These are phyloP conservation scores for Fraxinus sp. DNA, from an alignment of 305 asterid genomes.

Conservation along the genomic window DNA sequence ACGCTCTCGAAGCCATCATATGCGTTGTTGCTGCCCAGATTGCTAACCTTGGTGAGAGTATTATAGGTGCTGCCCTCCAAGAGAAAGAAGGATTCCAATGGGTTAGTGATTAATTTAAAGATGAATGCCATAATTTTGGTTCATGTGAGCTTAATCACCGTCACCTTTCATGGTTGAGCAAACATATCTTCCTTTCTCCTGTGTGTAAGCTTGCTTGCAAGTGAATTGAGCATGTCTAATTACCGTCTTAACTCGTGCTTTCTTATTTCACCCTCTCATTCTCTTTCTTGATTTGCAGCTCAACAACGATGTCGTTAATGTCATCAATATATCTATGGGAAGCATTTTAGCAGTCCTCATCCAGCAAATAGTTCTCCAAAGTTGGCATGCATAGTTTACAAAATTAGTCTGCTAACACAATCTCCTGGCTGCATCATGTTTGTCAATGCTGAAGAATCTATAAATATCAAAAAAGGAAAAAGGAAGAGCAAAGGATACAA, in stretches of 20 bases:
- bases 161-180: not conserved
- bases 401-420: not conserved
- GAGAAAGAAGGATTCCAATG: slow-evolving; percentile 85
- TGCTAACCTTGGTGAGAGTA: slow-evolving; percentile 91
- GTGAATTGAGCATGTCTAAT: not conserved
- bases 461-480: not conserved
- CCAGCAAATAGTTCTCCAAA: slow-evolving; percentile 55
- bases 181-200: not conserved
- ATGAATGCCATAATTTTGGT: not conserved
- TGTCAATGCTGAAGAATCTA: not conserved
- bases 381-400: slow-evolving; percentile 4
- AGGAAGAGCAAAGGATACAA: not conserved
- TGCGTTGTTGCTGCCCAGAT: slow-evolving; percentile 90
- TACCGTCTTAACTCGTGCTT: not conserved
- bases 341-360: slow-evolving; percentile 71
- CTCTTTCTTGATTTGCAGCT: slow-evolving; percentile 50
- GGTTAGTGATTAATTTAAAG: slow-evolving; percentile 42
- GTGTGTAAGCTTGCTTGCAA: not conserved
- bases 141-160: not conserved
- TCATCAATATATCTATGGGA: slow-evolving; percentile 77
- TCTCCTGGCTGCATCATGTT: not conserved
- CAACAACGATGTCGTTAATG: slow-evolving; percentile 72
- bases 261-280: not conserved
- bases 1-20: slow-evolving; percentile 44
- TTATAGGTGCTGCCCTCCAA: slow-evolving; percentile 84